Base-by-base conservation (phyloP, 768 basidiomycete genomes). In the Kwoniella sp. region DNA sequence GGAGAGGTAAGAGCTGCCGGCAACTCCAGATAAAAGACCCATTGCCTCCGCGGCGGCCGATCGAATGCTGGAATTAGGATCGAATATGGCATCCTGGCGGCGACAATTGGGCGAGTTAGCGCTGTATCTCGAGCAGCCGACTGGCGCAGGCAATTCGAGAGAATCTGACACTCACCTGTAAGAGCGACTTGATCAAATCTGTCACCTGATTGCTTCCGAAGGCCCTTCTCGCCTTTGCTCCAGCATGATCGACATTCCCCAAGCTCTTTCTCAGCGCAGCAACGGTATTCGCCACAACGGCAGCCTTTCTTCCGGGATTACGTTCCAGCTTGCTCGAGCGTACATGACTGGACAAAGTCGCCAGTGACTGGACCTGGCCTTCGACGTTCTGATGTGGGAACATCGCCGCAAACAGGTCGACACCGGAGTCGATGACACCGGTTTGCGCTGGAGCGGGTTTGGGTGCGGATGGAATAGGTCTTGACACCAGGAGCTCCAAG, bases 241-340 rank as follows among this genome's bases (percentile, higher is more conserved):
- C 75, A 12, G 63, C 69, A 25, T 45, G 25, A 45, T 79, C 77
- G 9, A 73, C 76, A 54, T 70, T 70, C 15, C 54, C 84, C 34
- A 98, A 82, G 0, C 90, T 85, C 25, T 89, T 84, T 47, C 89
- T 84, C 23, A 96, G 73, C 1, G 91, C 91, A 9, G 90, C 85
- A 1, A 88, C 84, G 8, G 89, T 86, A 77, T 97, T 98, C 67
- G 92, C 85, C 4, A 87, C 82, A 0, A 93, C 88, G 0, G 95
- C 94, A 8, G 90, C 87, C 74, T 88, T 91, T 22, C 95, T 84
- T 0, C 93, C 94, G 0, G 87, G 84, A 74, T 96, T 97, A 80
- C 86, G 89, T 55, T 97, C 94, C 12, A 93, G 84, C 76, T 90
- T 93, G 1, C 86, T 83, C 0, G 93, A 93, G 22, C 85, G 85